phyloP scores from a whole-genome alignment of 2,329 filamentous ascomycete species.

The Colletotrichum godetiae region DNA sequence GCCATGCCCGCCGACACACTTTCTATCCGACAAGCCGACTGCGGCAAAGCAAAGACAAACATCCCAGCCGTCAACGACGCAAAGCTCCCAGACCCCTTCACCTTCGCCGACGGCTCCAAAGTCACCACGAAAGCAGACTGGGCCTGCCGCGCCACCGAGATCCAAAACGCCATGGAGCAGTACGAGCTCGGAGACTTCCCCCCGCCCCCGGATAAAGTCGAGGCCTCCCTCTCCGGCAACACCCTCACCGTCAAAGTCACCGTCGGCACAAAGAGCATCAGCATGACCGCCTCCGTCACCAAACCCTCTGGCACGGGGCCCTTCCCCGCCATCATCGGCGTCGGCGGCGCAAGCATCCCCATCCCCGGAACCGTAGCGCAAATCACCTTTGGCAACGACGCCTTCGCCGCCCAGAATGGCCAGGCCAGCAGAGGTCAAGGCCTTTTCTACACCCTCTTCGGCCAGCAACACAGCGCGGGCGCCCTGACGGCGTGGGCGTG shows the following conservation, averaged over 20 bases:
- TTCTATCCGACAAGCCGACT: conserved; percentile 50
- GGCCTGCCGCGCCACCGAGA: conserved; percentile 60
- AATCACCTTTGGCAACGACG: conserved; percentile 69
- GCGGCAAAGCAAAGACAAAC: conserved; percentile 44
- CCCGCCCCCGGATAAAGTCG: conserved; percentile 56
- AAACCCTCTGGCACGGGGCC: conserved; percentile 55
- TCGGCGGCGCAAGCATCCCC: conserved; percentile 65
- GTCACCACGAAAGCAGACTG: conserved; percentile 59
- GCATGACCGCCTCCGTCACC: conserved; percentile 55
- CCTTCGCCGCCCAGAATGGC: conserved; percentile 62
- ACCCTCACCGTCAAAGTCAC: conserved; percentile 57
- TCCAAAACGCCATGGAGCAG: conserved; percentile 59
- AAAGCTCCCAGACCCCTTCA: conserved; percentile 62
- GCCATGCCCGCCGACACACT: conserved; percentile 48
- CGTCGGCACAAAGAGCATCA: conserved; percentile 56
- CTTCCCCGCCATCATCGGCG: conserved; percentile 68
- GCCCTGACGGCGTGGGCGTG: conserved; percentile 73
- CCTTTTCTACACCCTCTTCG: conserved; percentile 70
- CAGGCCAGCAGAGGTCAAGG: conserved; percentile 63
- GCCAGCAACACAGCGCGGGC: conserved; percentile 64
- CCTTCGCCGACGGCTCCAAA: conserved; percentile 52
- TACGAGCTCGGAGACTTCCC: conserved; percentile 64
- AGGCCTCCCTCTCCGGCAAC: conserved; percentile 55
- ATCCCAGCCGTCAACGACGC: conserved; percentile 49
- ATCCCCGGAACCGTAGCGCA: conserved; percentile 65